phyloP scores from a whole-genome alignment of 768 basidiomycete genomes.

The Pholiota conissans region DNA sequence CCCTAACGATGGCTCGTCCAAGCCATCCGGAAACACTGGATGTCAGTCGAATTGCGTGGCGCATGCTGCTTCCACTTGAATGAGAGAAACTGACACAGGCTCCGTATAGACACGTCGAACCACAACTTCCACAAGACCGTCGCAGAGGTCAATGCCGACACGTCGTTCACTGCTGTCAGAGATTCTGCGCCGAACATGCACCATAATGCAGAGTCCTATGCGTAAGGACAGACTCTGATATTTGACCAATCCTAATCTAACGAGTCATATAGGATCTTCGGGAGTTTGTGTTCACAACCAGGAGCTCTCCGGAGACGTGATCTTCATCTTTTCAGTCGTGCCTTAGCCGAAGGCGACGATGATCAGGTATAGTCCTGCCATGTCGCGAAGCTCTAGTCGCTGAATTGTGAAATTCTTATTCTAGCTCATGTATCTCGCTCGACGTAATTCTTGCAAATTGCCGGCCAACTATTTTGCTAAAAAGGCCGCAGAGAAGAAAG shows the following conservation, averaged over 20 bases:
- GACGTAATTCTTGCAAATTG: no score
- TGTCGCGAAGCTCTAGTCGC: no score
- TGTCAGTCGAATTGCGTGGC: not conserved
- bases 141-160: not conserved
- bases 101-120: not conserved
- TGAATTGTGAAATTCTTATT: no score
- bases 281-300: conserved; percentile 3
- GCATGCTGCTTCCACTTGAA: not conserved
- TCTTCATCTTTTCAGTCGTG: not conserved
- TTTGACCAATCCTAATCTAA: not conserved
- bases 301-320: conserved; percentile 4
- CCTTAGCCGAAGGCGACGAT: conserved; percentile 5
- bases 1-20: not conserved
- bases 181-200: conserved; percentile 1
- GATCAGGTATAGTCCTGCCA: not conserved
- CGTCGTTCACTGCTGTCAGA: not conserved
- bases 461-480: no score
- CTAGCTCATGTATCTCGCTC: no score
- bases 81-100: no score
- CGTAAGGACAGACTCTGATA: not conserved
- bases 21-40: not conserved
- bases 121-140: not conserved
- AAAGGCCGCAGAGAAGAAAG: no score
- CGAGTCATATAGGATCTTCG: not conserved
- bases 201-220: conserved; percentile 6